Evolutionary conservation across 2,329 filamentous ascomycete genomes (phyloP), one percentile per base, ranked within the genome.

Genomic region (Bertia moriformis): DNA sequence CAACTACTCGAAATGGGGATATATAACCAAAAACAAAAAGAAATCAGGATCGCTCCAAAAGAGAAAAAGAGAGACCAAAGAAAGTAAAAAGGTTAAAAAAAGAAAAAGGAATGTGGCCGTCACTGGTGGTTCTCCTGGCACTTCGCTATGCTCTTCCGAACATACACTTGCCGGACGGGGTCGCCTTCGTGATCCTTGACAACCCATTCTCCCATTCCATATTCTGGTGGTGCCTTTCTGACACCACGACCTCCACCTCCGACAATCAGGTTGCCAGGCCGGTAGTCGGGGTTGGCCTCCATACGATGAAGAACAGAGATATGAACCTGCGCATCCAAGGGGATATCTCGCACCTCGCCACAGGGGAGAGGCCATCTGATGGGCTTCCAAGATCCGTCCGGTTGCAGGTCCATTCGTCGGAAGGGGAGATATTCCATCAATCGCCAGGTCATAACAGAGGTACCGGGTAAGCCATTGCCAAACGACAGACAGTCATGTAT

Each of bases 391-490:
- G 73, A 74, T 0, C 82, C 82, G 44, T 88, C 79, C 0, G 62
- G 43, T 44, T 76, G 74, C 4, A 89, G 60, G 47, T 89, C 84
- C 80, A 91, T 88, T 18, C 84, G 67, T 1, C 81, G 70, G 58
- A 89, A 88, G 0, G 84, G 84, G 17, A 89, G 62, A 52, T 81
- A 87, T 50, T 89, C 84, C 83, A 89, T 84, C 17, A 84, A 53
- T 22, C 76, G 81, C 83, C 83, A 89, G 2, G 67, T 69, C 0
- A 79, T 46, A 0, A 85, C 80, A 0, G 76, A 71, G 3, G 61
- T 40, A 18, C 45, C 44, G 0, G 65, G 55, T 3, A 82, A 61
- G 0, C 82, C 82, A 12, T 72, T 69, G 13, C 67, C 65, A 48
- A 74, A 84, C 37, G 69, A 60, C 0, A 88, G 66, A 3, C 79